These are phyloP conservation scores for Colletotrichum paranaense DNA, from an alignment of 2,329 filamentous ascomycete species.

Conservation along the genomic window DNA sequence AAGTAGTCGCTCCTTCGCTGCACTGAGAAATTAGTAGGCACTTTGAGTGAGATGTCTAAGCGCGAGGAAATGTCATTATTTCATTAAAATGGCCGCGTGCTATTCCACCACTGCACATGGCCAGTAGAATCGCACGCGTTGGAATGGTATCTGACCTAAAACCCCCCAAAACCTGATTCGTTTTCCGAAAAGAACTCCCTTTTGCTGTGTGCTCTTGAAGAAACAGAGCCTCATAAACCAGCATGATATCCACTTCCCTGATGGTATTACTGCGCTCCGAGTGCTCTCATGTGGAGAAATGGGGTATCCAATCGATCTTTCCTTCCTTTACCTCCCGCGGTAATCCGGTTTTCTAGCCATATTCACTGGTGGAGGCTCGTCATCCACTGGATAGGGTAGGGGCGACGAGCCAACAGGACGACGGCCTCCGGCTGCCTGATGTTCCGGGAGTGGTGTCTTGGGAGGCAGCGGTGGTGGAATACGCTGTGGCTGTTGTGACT, in stretches of 20 bases:
- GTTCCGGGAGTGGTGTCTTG: slow-evolving; percentile 77
- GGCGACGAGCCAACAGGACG: slow-evolving; percentile 44
- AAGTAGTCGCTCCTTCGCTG: background rate
- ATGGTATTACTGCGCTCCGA: background rate
- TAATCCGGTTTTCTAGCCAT: slow-evolving; percentile 88
- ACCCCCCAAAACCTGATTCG: background rate
- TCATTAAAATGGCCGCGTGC: slow-evolving; percentile 17
- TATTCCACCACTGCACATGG: background rate
- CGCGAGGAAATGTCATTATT: slow-evolving; percentile 8
- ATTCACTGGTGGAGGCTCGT: slow-evolving; percentile 86
- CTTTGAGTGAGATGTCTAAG: background rate
- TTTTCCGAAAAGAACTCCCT: slow-evolving; percentile 10
- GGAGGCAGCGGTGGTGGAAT: slow-evolving; percentile 78
- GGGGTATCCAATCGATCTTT: background rate
- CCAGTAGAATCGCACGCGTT: background rate
- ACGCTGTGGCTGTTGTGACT: slow-evolving; percentile 45
- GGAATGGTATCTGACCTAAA: slow-evolving; percentile 33
- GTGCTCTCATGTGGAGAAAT: background rate
- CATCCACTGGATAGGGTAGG: slow-evolving; percentile 83
- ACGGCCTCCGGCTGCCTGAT: slow-evolving; percentile 48
- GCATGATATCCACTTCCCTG: background rate
- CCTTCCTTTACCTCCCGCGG: slow-evolving; percentile 55
- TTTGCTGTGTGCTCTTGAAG: background rate
- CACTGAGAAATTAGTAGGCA: background rate
- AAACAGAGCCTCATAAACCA: background rate